A percentile compares a stretch with the other conserved stretches of the same genome.
Evolutionary conservation across 257 asterid species (phyloP).

Genomic region (Forsythia suspensa): DNA sequence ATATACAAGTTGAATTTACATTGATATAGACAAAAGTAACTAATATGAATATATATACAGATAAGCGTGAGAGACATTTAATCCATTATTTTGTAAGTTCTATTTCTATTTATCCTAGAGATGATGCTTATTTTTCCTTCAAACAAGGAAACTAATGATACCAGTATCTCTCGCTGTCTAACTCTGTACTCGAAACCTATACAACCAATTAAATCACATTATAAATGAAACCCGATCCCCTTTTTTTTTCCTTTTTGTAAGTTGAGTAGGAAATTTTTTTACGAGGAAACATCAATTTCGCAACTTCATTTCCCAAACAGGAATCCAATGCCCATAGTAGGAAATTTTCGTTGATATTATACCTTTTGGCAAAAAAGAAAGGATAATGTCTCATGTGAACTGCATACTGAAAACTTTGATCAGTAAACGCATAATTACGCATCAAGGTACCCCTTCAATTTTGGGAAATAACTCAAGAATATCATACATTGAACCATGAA

Average conservation of each 20-base stretch:
- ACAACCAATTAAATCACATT: background rate
- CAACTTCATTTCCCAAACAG: background rate
- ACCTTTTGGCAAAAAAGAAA: background rate
- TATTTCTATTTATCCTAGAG: background rate
- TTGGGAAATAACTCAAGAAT: background rate
- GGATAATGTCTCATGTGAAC: background rate
- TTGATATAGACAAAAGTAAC: background rate
- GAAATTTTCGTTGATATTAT: background rate
- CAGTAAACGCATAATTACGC: background rate
- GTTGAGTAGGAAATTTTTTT: background rate
- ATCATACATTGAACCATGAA: background rate
- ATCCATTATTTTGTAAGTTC: background rate
- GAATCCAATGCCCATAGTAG: background rate
- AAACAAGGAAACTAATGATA: background rate
- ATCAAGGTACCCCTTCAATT: background rate
- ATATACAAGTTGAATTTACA: background rate
- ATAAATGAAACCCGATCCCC: background rate
- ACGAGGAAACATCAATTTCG: background rate
- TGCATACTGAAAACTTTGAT: background rate
- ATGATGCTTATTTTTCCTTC: background rate
- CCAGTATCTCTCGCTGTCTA: background rate
- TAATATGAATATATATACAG: background rate
- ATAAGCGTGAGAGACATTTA: background rate
- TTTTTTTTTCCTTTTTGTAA: background rate
- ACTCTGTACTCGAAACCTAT: background rate